Evolutionary conservation across 345 rosid genomes (phyloP).

Genomic region (Eucalyptus cloeziana): DNA sequence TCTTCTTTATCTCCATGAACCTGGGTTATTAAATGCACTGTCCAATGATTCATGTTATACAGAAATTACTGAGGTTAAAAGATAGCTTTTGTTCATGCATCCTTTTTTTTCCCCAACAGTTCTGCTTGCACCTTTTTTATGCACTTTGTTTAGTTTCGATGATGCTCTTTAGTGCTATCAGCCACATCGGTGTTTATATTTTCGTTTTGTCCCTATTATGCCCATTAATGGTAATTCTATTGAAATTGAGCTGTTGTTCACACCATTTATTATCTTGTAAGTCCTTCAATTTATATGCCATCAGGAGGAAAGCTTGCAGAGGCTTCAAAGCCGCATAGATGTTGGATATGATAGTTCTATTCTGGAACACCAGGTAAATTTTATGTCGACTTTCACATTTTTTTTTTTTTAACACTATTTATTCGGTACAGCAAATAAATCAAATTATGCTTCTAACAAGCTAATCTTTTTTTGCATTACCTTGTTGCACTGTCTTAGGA

Average conservation of each 20-base stretch:
- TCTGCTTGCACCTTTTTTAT: background rate
- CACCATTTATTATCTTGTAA: background rate
- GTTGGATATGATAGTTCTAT: conserved; percentile 81
- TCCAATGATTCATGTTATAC: background rate
- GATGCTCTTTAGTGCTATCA: background rate
- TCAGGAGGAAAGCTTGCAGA: conserved; percentile 90
- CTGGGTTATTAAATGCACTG: background rate
- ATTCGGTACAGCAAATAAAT: background rate
- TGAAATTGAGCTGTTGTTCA: background rate
- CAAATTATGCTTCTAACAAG: background rate
- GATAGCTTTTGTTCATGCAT: background rate
- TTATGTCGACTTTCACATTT: background rate
- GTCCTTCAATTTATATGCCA: background rate
- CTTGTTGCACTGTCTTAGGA: conserved; percentile 40
- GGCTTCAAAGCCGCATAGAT: conserved; percentile 81
- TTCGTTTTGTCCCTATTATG: background rate
- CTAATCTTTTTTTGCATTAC: background rate
- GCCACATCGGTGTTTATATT: background rate
- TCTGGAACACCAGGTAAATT: conserved; percentile 62
- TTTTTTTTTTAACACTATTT: background rate
- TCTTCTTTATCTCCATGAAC: background rate
- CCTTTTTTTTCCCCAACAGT: background rate
- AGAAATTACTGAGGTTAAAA: background rate
- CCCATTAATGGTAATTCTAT: background rate
- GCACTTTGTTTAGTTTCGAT: background rate